Percentiles rank a stretch among this genome's conserved stretches.
phyloP scores from a whole-genome alignment of 1,284 basidiomycete genomes.

The Veloboletus limbatus region DNA sequence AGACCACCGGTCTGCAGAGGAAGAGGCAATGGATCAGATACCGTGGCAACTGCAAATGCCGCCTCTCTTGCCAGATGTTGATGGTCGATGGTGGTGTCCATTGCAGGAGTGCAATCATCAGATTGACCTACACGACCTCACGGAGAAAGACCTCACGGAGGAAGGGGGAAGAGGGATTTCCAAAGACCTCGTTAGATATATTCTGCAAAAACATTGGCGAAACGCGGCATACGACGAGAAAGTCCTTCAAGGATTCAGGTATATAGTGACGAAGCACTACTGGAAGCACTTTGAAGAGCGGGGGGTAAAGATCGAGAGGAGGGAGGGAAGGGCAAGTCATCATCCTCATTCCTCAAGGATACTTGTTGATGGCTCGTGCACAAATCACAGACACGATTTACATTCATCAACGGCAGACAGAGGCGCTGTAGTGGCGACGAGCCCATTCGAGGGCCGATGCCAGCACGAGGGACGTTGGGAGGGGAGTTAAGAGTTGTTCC shows the following conservation, averaged over 20 bases:
- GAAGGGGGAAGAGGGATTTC: slow-evolving; percentile 19
- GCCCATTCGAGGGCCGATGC: slow-evolving; percentile 25
- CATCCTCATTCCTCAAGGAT: background rate
- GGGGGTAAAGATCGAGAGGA: slow-evolving; percentile 17
- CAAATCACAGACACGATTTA: slow-evolving; percentile 15
- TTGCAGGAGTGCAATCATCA: slow-evolving; percentile 20
- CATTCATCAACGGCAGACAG: slow-evolving; percentile 8
- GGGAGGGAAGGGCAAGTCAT: slow-evolving; percentile 20
- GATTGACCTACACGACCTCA: slow-evolving; percentile 26
- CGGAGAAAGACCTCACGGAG: slow-evolving; percentile 20
- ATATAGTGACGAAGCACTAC: slow-evolving; percentile 38
- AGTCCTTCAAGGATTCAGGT: slow-evolving; percentile 28
- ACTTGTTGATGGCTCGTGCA: background rate
- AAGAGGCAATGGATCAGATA: slow-evolving; percentile 20
- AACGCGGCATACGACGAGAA: slow-evolving; percentile 27
- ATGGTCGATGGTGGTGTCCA: slow-evolving; percentile 35
- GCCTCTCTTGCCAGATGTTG: slow-evolving; percentile 36
- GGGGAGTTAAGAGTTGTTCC: slow-evolving; percentile 29
- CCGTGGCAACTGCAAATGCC: slow-evolving; percentile 29
- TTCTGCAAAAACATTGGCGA: slow-evolving; percentile 33
- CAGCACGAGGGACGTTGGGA: slow-evolving; percentile 19
- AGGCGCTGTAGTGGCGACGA: background rate
- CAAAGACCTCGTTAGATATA: slow-evolving; percentile 16
- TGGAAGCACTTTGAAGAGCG: slow-evolving; percentile 26
- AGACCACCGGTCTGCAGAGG: slow-evolving; percentile 16